These are phyloP conservation scores for Xylaria longipes DNA, from an alignment of 495 filamentous ascomycete species.

Conservation along the genomic window DNA sequence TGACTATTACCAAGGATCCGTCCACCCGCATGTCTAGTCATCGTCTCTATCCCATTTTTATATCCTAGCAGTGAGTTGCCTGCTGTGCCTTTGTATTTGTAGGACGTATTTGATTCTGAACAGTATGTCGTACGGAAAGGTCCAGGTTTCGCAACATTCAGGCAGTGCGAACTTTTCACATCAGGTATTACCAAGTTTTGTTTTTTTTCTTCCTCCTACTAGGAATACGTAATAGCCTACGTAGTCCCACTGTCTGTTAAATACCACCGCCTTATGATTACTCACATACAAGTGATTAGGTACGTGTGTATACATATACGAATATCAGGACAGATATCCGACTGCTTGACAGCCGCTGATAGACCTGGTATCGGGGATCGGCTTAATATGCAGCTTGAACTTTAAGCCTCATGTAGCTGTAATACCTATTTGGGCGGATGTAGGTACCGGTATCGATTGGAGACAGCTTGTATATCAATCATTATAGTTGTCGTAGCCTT, in stretches of 20 bases:
- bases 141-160: background rate
- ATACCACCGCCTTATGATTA: background rate
- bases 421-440: background rate
- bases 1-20: background rate
- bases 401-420: background rate
- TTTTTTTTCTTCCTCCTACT: background rate
- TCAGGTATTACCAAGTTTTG: background rate
- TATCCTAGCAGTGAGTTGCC: too few species aligned
- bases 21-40: background rate
- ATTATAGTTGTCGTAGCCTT: background rate
- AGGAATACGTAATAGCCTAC: background rate
- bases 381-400: background rate
- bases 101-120: background rate
- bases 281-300: background rate
- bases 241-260: background rate
- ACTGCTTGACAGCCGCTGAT: background rate
- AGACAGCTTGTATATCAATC: background rate
- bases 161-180: background rate
- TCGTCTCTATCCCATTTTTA: background rate
- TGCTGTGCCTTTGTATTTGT: background rate
- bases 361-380: background rate
- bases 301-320: background rate
- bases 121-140: background rate
- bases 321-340: background rate
- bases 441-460: background rate